Conservation (phyloP, 495 filamentous ascomycete genomes). For the Penicillium waksmanii region DNA sequence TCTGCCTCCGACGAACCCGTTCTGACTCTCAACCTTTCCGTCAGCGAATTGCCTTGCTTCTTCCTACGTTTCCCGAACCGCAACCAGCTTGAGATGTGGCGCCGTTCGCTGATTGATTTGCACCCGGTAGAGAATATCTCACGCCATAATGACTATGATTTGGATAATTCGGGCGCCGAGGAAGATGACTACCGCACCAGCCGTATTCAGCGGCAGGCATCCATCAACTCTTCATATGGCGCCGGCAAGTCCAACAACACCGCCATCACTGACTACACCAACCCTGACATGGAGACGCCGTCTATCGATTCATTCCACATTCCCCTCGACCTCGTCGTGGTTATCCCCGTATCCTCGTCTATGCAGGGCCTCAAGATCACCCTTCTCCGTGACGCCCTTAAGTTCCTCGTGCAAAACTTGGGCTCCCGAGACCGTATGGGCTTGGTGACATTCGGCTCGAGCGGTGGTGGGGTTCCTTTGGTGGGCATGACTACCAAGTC, state of each 20-base stretch:
- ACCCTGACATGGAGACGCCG: conserved; percentile 61
- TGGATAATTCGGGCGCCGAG: conserved; percentile 79
- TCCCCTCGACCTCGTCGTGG: conserved; percentile 92
- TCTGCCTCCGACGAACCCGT: conserved; percentile 73
- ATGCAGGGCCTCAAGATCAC: conserved; percentile 99
- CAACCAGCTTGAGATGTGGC: conserved; percentile 88
- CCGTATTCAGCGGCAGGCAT: conserved; percentile 80
- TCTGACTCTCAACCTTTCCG: conserved; percentile 88
- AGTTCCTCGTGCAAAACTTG: conserved; percentile 90
- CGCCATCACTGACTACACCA: conserved; percentile 60
- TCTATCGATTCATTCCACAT: conserved; percentile 76
- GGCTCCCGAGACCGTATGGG: conserved; percentile 96
- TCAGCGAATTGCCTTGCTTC: conserved; percentile 94
- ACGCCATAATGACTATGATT: conserved; percentile 74
- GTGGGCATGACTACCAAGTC: conserved; percentile 97
- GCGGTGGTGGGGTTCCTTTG: conserved; percentile 87
- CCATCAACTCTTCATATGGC: conserved; percentile 83
- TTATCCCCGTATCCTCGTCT: conserved; percentile 95
- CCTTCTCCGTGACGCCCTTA: conserved; percentile 88
- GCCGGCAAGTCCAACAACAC: conserved; percentile 51
- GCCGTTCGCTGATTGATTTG: conserved; percentile 82
- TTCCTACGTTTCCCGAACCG: conserved; percentile 89
- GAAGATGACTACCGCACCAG: conserved; percentile 85
- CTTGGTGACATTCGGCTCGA: conserved; percentile 95
- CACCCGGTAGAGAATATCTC: conserved; percentile 64